Conservation (phyloP, 345 rosid genomes). For the Adansonia digitata region DNA sequence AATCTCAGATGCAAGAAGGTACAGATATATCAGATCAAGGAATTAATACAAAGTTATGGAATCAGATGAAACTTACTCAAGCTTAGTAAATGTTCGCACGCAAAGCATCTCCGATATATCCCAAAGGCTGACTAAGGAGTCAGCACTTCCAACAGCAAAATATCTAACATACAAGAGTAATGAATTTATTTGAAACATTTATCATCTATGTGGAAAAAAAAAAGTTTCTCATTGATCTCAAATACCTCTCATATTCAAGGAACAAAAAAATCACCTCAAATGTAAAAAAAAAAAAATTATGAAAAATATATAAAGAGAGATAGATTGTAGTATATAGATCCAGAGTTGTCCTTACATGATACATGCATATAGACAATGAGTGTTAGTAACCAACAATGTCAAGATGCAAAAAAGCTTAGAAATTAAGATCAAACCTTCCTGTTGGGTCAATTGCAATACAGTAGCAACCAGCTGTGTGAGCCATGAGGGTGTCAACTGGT, state of each 20-base stretch:
- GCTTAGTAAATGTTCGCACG: constrained; percentile 12
- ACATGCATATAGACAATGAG: not conserved
- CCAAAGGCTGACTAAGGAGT: constrained; percentile 98
- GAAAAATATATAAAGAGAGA: not conserved
- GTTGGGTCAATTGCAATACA: constrained; percentile 52
- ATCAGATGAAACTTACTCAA: constrained; percentile 3
- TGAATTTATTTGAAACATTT: not conserved
- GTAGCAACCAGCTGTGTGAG: constrained; percentile 90
- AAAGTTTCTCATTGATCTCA: not conserved
- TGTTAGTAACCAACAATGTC: not conserved
- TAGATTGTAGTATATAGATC: not conserved
- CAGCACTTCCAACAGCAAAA: constrained; percentile 99
- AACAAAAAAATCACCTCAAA: not conserved
- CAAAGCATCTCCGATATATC: constrained; percentile 94
- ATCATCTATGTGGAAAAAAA: not conserved
- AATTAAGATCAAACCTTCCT: constrained; percentile 53
- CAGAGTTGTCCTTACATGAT: not conserved
- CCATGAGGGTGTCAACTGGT: constrained; percentile 13
- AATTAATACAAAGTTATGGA: not conserved
- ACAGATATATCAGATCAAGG: not conserved
- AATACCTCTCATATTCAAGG: not conserved
- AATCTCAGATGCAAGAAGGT: not conserved
- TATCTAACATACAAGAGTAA: constrained; percentile 39
- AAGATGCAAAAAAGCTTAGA: not conserved
- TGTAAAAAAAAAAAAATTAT: not conserved